Conservation (phyloP, 2,329 filamentous ascomycete genomes). For the Bipolaris cookei region DNA sequence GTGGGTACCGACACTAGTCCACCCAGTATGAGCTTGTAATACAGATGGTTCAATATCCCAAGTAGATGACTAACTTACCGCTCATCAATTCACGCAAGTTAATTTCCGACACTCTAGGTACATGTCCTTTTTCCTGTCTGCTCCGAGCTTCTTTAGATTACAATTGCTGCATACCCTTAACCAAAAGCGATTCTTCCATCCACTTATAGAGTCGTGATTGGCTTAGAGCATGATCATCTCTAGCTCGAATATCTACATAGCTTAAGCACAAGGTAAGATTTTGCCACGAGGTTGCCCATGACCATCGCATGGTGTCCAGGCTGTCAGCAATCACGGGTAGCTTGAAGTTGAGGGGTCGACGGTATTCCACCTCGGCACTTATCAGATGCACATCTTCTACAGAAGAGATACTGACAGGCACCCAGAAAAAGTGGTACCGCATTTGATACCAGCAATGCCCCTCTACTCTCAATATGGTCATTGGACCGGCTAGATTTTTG, state of each 20-base stretch:
- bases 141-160: constrained; percentile 37
- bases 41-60: constrained; percentile 12
- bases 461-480: too few relatives aligned
- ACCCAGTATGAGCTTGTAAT: background rate
- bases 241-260: constrained; percentile 23
- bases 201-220: constrained; percentile 18
- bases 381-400: constrained; percentile 45
- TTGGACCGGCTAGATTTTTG: too few relatives aligned
- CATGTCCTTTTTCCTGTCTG: constrained; percentile 31
- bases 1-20: constrained; percentile 4
- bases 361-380: constrained; percentile 41
- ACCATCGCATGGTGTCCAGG: constrained; percentile 32
- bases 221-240: constrained; percentile 30
- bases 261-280: constrained; percentile 28
- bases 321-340: background rate
- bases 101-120: constrained; percentile 27
- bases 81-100: constrained; percentile 33
- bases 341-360: background rate
- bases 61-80: constrained; percentile 30
- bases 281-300: constrained; percentile 35
- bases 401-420: constrained; percentile 29
- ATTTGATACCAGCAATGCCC: too few relatives aligned
- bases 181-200: constrained; percentile 26
- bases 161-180: constrained; percentile 34
- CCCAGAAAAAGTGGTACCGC: constrained; percentile 10